A percentile compares a stretch with the other conserved stretches of the same genome.
Conservation (phyloP, 345 rosid species). For the Brassica napus region Da-Ae NC_063435.1:7432501-7433000, state of each 20-base stretch:
- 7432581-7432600: slow-evolving; percentile 3
- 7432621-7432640: not conserved
- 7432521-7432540: slow-evolving; percentile 30
- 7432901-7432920: not conserved
- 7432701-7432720: no score
- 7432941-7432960: not conserved
- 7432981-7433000: not conserved
- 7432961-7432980: slow-evolving; percentile 9
- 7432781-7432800: no score
- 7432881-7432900: not conserved
- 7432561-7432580: not conserved
- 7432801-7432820: no score
- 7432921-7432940: slow-evolving; percentile 10
- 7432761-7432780: no score
- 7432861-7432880: not conserved
- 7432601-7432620: not conserved
- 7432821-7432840: not conserved
- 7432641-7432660: not conserved
- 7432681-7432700: no score
- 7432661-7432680: not conserved
- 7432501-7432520: slow-evolving; percentile 16
- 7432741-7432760: no score
- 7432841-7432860: not conserved
- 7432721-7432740: no score
- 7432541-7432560: not conserved